A percentile compares a stretch with the other conserved stretches of the same genome.
phyloP scores from a whole-genome alignment of 164 flowering plant genomes.

The Litsea cubeba region DNA sequence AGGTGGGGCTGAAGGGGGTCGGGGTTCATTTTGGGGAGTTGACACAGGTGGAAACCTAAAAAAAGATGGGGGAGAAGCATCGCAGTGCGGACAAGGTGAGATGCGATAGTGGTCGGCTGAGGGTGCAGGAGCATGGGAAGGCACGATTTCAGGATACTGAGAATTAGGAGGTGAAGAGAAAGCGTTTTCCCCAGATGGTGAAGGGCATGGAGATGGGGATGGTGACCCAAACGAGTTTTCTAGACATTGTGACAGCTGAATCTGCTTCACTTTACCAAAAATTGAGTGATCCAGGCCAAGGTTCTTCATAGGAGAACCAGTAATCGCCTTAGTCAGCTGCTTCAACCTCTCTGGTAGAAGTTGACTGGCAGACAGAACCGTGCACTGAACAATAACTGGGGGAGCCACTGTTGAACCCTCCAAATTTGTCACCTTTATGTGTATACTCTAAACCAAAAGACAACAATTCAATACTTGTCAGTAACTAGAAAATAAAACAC shows the following conservation, averaged over 20 bases:
- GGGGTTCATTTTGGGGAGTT: constrained; percentile 16
- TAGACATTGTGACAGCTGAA: constrained; percentile 53
- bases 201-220: constrained; percentile 45
- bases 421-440: constrained; percentile 48
- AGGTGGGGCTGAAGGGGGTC: constrained; percentile 19
- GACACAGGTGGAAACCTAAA: constrained; percentile 10
- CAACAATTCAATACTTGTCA: not conserved
- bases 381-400: constrained; percentile 61
- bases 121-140: constrained; percentile 28
- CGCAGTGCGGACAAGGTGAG: constrained; percentile 20
- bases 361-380: constrained; percentile 37
- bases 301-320: constrained; percentile 43
- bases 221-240: constrained; percentile 30
- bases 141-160: constrained; percentile 19
- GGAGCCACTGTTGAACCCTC: constrained; percentile 57
- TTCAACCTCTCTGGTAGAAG: constrained; percentile 59
- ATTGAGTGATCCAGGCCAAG: constrained; percentile 70
- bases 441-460: constrained; percentile 40
- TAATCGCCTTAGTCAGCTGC: constrained; percentile 60
- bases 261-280: constrained; percentile 69
- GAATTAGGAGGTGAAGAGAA: constrained; percentile 22
- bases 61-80: constrained; percentile 20
- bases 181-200: constrained; percentile 22
- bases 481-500: not conserved
- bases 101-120: constrained; percentile 14